A percentile compares a stretch with the other conserved stretches of the same genome.
These are phyloP conservation scores for Arthrobotrys entomopaga DNA, from an alignment of 2,329 filamentous ascomycete species.

Conservation along the genomic window DNA sequence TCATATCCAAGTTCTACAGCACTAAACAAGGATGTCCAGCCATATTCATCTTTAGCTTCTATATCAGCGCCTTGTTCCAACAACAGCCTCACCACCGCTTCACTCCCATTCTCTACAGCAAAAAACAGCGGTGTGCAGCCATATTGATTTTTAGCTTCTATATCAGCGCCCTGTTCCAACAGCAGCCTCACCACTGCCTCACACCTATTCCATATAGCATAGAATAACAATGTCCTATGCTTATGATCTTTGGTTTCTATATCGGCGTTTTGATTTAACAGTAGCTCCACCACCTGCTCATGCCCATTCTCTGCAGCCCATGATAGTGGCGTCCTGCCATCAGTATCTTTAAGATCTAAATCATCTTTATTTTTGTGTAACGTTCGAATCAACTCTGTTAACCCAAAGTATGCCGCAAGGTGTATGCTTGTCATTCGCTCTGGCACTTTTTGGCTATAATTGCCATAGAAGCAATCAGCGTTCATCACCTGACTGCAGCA, in stretches of 20 bases:
- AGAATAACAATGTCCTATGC: neutral
- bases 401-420: neutral
- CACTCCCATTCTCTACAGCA: neutral
- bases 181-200: neutral
- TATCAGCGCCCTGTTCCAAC: neutral
- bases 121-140: neutral
- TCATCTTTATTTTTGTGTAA: neutral
- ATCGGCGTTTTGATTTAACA: neutral
- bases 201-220: neutral
- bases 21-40: neutral
- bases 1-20: neutral
- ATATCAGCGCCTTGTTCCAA: neutral
- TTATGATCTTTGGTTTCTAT: neutral
- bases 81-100: neutral
- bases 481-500: neutral
- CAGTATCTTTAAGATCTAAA: neutral
- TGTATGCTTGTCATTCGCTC: neutral
- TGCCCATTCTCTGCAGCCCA: neutral
- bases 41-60: neutral
- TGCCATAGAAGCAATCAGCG: neutral
- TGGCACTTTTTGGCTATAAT: neutral
- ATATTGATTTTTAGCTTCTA: neutral
- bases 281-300: neutral
- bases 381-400: neutral
- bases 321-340: neutral